Evolutionary conservation across 2,329 filamentous ascomycete species (phyloP).

Genomic region (Aureobasidium sp.): DNA sequence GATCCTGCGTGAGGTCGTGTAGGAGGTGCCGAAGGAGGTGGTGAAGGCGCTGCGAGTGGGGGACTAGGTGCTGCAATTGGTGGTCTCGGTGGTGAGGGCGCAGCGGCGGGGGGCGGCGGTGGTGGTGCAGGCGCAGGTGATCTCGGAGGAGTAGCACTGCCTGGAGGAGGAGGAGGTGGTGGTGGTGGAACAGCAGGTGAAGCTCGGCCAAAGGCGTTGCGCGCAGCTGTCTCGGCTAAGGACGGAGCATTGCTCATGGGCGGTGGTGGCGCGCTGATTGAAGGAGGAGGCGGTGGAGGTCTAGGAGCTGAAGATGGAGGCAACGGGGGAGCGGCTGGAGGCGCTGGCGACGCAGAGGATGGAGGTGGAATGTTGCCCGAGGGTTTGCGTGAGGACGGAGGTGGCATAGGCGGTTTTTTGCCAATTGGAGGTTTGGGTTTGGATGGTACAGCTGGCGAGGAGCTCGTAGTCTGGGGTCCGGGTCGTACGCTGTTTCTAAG

Average conservation of each 20-base stretch:
- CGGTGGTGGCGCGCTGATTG: conserved; percentile 18
- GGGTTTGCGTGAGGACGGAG: conserved; percentile 48
- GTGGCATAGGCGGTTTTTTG: conserved; percentile 59
- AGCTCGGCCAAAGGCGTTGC: conserved; percentile 3
- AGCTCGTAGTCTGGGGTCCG: conserved; percentile 51
- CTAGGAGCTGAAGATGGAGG: conserved; percentile 21
- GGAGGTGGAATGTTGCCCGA: conserved; percentile 29
- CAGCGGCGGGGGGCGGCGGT: conserved; percentile 42
- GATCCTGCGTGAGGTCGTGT: conserved; percentile 14
- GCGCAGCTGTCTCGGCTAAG: conserved; percentile 4
- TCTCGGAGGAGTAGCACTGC: conserved; percentile 58
- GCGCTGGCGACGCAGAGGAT: conserved; percentile 57
- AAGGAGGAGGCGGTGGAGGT: conserved; percentile 18
- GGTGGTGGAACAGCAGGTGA: conserved; percentile 47
- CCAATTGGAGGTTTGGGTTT: conserved; percentile 65
- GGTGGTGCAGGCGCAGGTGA: conserved; percentile 60
- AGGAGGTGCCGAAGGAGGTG: conserved; percentile 23
- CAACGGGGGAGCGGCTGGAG: conserved; percentile 28
- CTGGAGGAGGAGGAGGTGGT: conserved; percentile 46
- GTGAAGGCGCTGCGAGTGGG: conserved; percentile 28
- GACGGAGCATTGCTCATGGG: conserved; percentile 17
- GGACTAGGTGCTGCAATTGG: conserved; percentile 47
- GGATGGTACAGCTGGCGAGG: conserved; percentile 41
- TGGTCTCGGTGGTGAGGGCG: conserved; percentile 43
- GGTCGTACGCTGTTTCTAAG: conserved; percentile 43